Base-by-base conservation (phyloP, 202 grass and related monocot genomes). In the Carex sylvatica region DNA sequence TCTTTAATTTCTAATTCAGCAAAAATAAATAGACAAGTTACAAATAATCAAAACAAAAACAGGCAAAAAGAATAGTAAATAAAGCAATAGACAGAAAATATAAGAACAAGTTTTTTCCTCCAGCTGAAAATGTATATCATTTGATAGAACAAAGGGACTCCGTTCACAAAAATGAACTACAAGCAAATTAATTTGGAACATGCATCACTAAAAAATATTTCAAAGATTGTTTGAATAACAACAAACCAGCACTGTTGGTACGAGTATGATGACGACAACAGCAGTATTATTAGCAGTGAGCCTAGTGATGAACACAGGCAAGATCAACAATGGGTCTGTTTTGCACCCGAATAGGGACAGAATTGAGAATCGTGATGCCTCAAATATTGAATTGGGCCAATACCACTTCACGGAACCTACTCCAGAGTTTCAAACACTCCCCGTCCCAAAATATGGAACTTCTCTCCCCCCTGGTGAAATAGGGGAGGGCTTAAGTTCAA, bases 1-100 rank as follows among this genome's bases (percentile, higher is more conserved):
- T 53, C 61, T 46, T 82, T 67, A 36, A 55, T 82, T 69, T 65
- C 78, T 65, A 81, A 6, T 65, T 30, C 31, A 20, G 15, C 5
- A 28, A 64, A 81, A 51, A 20, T 51, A 47, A 64, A 44, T 65
- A 81, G 9, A 49, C 47, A 26, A 28, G 24, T 81, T 19, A 66
- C 36, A 40, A 31, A 51, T 36, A 77, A 77, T 26, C 52, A 77
- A 77, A 59, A 20, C 49, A 33, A 20, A 75, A 77, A 36, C 26
- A 77, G 52, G 20, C 11, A 72, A 73, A 44, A 53, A 36, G 24
- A 4, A 55, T 10, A 18, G 3, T 6, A 77, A 58, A 75, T 42
- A 59, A 36, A 28, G 51, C 60, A 63, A 18, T 49, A 13, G 33
- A 74, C 70, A 62, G 4, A 46, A 46, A 22, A 24, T 14, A 80